Base-by-base conservation (phyloP, 306 rosid species). In the Cucumis melo region DNA sequence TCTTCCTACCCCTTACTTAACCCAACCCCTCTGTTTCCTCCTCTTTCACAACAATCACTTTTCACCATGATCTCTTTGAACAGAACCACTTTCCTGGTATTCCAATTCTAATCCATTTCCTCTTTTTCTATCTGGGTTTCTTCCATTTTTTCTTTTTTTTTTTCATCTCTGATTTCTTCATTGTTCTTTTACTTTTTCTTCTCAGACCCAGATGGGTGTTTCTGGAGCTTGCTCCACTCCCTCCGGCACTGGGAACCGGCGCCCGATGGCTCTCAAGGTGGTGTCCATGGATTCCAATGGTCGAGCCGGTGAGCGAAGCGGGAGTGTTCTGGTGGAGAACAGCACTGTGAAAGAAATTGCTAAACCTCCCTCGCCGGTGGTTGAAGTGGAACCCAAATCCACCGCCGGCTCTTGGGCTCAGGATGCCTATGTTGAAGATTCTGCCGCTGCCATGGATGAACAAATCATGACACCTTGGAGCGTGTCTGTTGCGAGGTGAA, bases 401-500 rank as follows among this genome's bases (percentile, higher is more conserved):
- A 80, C 80, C 76, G 78, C 80, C 20, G 80, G 50, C 20, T 87
- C 89, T 62, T 96, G 94, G 77, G 96, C 85, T 78, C 80, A 46
- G 53, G 97, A 93, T 10, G 90, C 81, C 21, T 89, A 89, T 34
- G 91, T 88, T 29, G 93, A 91, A 41, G 96, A 90, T 67, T 79
- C 65, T 46, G 96, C 96, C 83, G 84, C 93, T 13, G 93, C 91
- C 83, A 84, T 89, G 8, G 93, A 90, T 84, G 97, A 91, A 42
- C 93, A 87, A 78, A 19, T 63, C 60, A 82, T 94, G 76, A 94
- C 98, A 8, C 98, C 98, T 10, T 94, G 98, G 98, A 86, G 80
- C 82, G 73, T 90, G 60, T 90, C 97, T 58, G 93, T 94, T 77
- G 96, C 98, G 1, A 89, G 96, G 98, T 94, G 73, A 78, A 82